A percentile compares a stretch with the other conserved stretches of the same genome.
Evolutionary conservation across 2,329 filamentous ascomycete species (phyloP).

Genomic region (Triangularia verruculosa): DNA sequence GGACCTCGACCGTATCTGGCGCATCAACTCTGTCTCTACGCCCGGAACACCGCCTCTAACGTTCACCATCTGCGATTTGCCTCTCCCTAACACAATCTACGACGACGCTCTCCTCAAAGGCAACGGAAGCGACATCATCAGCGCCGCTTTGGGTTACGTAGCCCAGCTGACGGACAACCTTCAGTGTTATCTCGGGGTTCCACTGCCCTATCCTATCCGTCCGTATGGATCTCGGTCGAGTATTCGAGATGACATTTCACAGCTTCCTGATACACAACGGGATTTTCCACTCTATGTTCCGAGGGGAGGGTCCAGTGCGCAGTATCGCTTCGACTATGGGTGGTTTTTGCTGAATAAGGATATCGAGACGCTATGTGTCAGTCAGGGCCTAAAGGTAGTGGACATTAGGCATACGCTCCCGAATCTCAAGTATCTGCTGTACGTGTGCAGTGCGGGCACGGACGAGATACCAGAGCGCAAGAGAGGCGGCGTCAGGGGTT

Average conservation of each 20-base stretch:
- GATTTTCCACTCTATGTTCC: conserved; percentile 77
- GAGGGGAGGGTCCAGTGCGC: conserved; percentile 59
- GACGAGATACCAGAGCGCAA: conserved; percentile 61
- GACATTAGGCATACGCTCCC: conserved; percentile 90
- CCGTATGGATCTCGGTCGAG: conserved; percentile 70
- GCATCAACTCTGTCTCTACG: conserved; percentile 60
- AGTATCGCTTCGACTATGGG: conserved; percentile 92
- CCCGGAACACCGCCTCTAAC: conserved; percentile 58
- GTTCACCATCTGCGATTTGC: conserved; percentile 78
- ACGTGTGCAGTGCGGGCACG: conserved; percentile 78
- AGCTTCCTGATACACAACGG: conserved; percentile 54
- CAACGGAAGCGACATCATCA: conserved; percentile 63
- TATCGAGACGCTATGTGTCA: conserved; percentile 67
- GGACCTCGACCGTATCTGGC: conserved; percentile 75
- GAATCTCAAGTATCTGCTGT: conserved; percentile 89
- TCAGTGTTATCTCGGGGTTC: conserved; percentile 75
- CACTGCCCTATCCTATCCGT: conserved; percentile 76
- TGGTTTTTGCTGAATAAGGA: conserved; percentile 97
- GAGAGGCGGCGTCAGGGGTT: conserved; percentile 57
- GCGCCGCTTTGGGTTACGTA: conserved; percentile 78
- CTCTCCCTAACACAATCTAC: conserved; percentile 77
- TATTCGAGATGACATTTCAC: conserved; percentile 71
- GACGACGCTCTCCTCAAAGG: conserved; percentile 50
- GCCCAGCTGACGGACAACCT: conserved; percentile 72
- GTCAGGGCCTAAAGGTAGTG: conserved; percentile 72